phyloP scores from a whole-genome alignment of 1,284 basidiomycete genomes.

The Rhodotorula sp. region DNA sequence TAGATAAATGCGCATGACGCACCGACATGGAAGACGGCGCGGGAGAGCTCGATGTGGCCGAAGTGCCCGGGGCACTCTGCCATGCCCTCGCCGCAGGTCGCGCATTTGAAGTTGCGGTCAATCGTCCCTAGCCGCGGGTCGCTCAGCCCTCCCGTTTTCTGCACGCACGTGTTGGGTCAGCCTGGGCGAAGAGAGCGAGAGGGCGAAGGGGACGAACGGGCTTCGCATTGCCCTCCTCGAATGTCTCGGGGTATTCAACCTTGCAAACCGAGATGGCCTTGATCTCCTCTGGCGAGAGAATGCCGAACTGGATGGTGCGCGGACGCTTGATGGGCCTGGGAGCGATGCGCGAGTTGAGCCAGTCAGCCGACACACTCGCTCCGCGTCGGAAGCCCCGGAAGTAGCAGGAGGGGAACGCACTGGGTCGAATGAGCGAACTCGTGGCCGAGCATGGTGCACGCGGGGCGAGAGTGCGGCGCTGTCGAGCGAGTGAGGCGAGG shows the following conservation, averaged over 20 bases:
- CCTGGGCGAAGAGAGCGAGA: neutral
- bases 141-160: constrained; percentile 90
- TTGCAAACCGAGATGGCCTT: constrained; percentile 75
- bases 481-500: neutral
- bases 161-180: constrained; percentile 55
- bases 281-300: constrained; percentile 99
- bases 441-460: constrained; percentile 34
- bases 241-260: constrained; percentile 96
- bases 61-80: constrained; percentile 98
- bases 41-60: constrained; percentile 95
- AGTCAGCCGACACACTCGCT: neutral
- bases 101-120: constrained; percentile 99
- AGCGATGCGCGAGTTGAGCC: neutral
- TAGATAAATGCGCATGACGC: constrained; percentile 13
- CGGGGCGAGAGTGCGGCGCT: too few species aligned
- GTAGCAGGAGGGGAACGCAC: constrained; percentile 4
- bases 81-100: constrained; percentile 99
- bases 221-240: constrained; percentile 76
- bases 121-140: constrained; percentile 97
- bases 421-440: constrained; percentile 39
- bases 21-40: constrained; percentile 97
- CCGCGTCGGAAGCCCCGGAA: neutral
- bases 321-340: constrained; percentile 39
- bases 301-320: constrained; percentile 85
- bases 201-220: constrained; percentile 31